Evolutionary conservation across 805 yeast genomes (phyloP), one percentile per base, ranked within the genome.

Genomic region (Candida quercuum): DNA sequence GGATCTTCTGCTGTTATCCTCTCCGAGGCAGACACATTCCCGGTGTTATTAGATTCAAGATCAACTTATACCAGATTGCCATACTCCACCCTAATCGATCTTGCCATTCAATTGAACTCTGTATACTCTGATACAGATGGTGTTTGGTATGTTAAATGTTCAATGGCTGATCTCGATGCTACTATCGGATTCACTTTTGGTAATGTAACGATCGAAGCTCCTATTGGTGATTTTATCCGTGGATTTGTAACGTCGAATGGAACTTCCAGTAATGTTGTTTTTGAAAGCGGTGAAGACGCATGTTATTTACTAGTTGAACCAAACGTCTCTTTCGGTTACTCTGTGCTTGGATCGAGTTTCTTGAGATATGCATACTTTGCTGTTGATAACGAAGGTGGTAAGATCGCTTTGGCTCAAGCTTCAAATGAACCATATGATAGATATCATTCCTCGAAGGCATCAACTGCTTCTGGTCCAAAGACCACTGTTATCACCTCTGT

Each of bases 31-130:
- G 19, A 21, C 3, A 17, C 15, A 1, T n/a, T 32, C 18, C 82
- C 88, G 0, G 80, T 77, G 0, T 38, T 81, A 5, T 51, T 83
- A 16, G 87, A 82, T 51, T 62, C 85, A 1, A 64, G 86, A 39
- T 62, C 69, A 28, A 43, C 57, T 10, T 72, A 59, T 53, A 67
- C 66, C 21, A 71, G 63, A 51, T 54, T 84, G 25, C 91, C 91
- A 0, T 59, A 70, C 28, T 69, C 71, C 32, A 53, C 74, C 5
- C 61, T 84, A 29, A 66, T 83, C 35, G 74, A 73, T 46, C 57
- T 84, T 22, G 86, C 89, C 0, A 66, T 82, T 19, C 89, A 84
- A 57, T 61, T 80, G 28, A 78, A 79, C 49, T 91, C 91, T 0
- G 72, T 67, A 44, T 84, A 74, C 52, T 67, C 72, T 3, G 54